Percentiles rank a stretch among this genome's conserved stretches.
Conservation (phyloP, 345 rosid genomes). For the Mangifera indica region DNA sequence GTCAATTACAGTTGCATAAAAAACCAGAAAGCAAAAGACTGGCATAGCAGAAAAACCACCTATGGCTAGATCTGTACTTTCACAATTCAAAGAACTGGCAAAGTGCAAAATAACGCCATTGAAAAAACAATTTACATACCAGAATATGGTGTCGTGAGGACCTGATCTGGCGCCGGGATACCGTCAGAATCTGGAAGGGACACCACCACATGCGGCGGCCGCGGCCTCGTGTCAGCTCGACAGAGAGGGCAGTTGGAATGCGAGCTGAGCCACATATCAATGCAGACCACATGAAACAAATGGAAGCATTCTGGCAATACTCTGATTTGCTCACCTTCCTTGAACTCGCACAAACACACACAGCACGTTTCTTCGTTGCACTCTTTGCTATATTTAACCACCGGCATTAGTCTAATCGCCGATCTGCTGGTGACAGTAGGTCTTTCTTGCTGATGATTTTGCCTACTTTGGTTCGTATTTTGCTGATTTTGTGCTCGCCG, state of each 20-base stretch:
- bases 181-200: slow-evolving; percentile 21
- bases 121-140: slow-evolving; percentile 1
- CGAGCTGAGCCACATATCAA: slow-evolving; percentile 48
- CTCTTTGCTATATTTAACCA: slow-evolving; percentile 26
- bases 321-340: slow-evolving; percentile 41
- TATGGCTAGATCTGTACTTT: too few relatives aligned
- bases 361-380: slow-evolving; percentile 40
- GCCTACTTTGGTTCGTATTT: background rate
- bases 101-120: slow-evolving; percentile 5
- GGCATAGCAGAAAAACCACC: too few relatives aligned
- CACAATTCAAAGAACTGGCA: background rate
- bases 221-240: slow-evolving; percentile 27
- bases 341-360: slow-evolving; percentile 47
- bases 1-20: too few relatives aligned
- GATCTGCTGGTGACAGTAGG: background rate
- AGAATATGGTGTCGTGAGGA: background rate
- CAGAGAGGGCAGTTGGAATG: slow-evolving; percentile 57
- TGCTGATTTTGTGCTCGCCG: background rate
- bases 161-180: background rate
- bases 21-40: too few relatives aligned
- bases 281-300: slow-evolving; percentile 47
- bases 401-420: slow-evolving; percentile 2
- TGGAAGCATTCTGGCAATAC: slow-evolving; percentile 47
- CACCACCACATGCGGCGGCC: slow-evolving; percentile 9
- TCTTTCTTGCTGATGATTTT: background rate